A percentile compares a stretch with the other conserved stretches of the same genome.
Conservation (phyloP, 2,329 filamentous ascomycete genomes). For the Fusarium verrucosum region DNA sequence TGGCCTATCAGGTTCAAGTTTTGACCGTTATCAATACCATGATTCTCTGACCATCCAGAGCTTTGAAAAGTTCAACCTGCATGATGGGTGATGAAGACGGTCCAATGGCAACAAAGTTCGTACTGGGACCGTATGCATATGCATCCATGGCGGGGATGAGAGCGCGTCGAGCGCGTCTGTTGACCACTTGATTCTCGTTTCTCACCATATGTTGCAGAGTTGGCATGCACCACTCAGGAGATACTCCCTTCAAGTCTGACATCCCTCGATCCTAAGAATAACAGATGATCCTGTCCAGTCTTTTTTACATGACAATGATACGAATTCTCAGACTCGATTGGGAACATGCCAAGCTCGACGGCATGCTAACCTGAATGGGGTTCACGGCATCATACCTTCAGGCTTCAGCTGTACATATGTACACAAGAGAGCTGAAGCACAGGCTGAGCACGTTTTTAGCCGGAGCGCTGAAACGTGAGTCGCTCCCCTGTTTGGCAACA, state of each 20-base stretch:
- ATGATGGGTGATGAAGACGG: conserved; percentile 23
- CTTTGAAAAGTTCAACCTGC: conserved; percentile 23
- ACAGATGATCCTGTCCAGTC: not conserved
- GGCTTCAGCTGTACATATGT: conserved; percentile 32
- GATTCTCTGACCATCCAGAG: not conserved
- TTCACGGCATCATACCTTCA: conserved; percentile 41
- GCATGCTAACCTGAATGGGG: conserved; percentile 26
- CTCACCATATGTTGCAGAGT: conserved; percentile 30
- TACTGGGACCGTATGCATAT: conserved; percentile 17
- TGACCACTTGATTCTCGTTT: conserved; percentile 26
- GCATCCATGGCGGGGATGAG: conserved; percentile 32
- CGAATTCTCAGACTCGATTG: conserved; percentile 11
- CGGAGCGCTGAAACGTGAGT: conserved; percentile 46
- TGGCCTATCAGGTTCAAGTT: conserved; percentile 6
- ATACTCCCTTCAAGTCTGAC: conserved; percentile 20
- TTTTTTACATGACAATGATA: not conserved
- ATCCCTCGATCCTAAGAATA: conserved; percentile 7
- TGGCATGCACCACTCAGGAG: conserved; percentile 38
- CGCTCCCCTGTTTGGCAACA: conserved; percentile 41
- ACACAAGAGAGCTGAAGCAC: conserved; percentile 23
- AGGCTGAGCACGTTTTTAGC: conserved; percentile 32
- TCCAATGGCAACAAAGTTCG: conserved; percentile 34
- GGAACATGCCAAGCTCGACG: conserved; percentile 34
- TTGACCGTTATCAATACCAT: not conserved
- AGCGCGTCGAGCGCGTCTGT: conserved; percentile 41